Conservation (phyloP, 495 filamentous ascomycete species). For the Elasticomyces elasticus region DNA sequence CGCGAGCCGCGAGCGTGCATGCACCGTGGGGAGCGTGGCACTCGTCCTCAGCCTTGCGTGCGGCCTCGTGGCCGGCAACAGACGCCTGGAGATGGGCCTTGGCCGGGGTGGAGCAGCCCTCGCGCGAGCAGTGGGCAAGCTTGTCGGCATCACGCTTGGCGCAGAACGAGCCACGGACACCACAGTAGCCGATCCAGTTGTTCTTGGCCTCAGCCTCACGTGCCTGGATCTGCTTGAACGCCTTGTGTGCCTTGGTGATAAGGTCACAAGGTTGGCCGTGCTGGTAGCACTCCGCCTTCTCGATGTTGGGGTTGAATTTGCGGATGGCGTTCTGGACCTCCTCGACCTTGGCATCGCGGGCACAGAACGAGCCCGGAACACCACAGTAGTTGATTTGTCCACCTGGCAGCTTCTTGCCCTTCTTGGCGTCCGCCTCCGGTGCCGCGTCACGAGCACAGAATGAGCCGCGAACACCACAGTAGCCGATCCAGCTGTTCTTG, state of each 20-base stretch:
- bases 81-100: slow-evolving; percentile 5
- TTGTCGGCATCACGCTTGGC: slow-evolving; percentile 5
- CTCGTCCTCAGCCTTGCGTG: slow-evolving; percentile 6
- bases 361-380: slow-evolving; percentile 3
- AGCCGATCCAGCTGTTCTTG: too few species aligned
- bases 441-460: background rate
- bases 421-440: background rate
- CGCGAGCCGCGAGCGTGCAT: slow-evolving; percentile 10
- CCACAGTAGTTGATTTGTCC: slow-evolving; percentile 6
- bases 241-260: slow-evolving; percentile 5
- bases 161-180: slow-evolving; percentile 1
- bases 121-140: background rate
- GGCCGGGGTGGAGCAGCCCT: background rate
- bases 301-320: slow-evolving; percentile 5
- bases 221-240: background rate
- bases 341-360: background rate
- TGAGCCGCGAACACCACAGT: too few species aligned
- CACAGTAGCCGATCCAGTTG: background rate
- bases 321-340: slow-evolving; percentile 3
- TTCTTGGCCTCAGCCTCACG: slow-evolving; percentile 3
- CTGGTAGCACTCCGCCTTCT: slow-evolving; percentile 12
- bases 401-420: too few species aligned
- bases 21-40: slow-evolving; percentile 2
- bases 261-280: slow-evolving; percentile 8
- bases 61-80: background rate